Base-by-base conservation (phyloP, 768 basidiomycete species). In the Leccinum uliginosum region DNA sequence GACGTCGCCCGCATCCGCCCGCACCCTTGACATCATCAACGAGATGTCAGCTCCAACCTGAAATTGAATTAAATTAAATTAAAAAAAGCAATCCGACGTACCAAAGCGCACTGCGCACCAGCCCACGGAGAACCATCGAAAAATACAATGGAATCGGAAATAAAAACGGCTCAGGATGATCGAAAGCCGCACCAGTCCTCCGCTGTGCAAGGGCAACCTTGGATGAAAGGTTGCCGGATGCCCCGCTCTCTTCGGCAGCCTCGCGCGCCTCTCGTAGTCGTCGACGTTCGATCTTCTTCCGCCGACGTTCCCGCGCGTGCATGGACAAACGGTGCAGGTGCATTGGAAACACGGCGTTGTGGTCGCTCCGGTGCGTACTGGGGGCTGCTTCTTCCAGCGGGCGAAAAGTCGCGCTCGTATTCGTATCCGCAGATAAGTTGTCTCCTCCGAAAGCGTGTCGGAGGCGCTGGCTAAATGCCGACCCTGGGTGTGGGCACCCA, bases 361-460 rank as follows among this genome's bases (percentile, higher is more conserved):
- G 81, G 58, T 83, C 80, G 61, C 79, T 80, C 0, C 81, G 75
- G 62, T 83, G 82, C 0, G 81, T 83, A 0, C 75, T 76, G 0
- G 72, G 68, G 32, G 73, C 71, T 12, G 74, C 68, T 23, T 74
- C 72, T 2, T 46, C 52, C 1, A 73, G 73, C 0, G 77, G 75
- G 1, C 68, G 47, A 50, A 78, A 75, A 10, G 3, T 40, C 10
- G 1, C 38, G 38, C n/a, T 40, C 9, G 38, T 40, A 30, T 68
- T 55, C 21, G n/a, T 19, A 50, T 67, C 19, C 49, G 54, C 4
- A 19, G 43, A 11, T 7, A n/a, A n/a, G n/a, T 17, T 46, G 44
- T 58, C 19, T 35, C 49, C 51, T 7, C 6, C 21, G 54, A 62
- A 51, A 2, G 65, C 58, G 6, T 72, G 75, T 7, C 70, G 65